Evolutionary conservation across 306 rosid species (phyloP), one percentile per base, ranked within the genome.

Genomic region (Morella rubra): DNA sequence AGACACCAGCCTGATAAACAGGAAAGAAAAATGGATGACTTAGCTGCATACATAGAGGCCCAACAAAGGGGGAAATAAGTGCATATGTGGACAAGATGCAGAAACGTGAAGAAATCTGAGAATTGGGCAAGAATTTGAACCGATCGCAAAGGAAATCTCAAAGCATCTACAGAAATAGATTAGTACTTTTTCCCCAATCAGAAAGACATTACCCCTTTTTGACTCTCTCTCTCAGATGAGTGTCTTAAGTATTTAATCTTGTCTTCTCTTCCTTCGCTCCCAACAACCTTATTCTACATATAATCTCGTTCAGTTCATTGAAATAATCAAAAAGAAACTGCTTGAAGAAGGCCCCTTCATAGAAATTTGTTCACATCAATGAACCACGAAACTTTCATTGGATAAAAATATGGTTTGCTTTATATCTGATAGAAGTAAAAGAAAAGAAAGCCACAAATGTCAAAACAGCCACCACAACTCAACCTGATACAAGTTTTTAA

Each of bases 1-100:
- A 95, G 80, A 81, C 44, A 79, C 81, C 70, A 71, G 64, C 97
- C 99, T 95, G 93, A 27, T 27, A 72, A 51, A 65, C 42, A 69
- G 79, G 19, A 7, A 69, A 71, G 50, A 27, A 76, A 70, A 55
- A 77, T 24, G 12, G 18, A 15, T 50, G 41, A 62, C 77, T 16
- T 37, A 15, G 24, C 76, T 69, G 74, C 32, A 61, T 71, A 80
- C 65, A 61, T 64, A 24, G n/a, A 55, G 53, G 68, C 71, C 8
- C 51, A 75, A 62, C 16, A 40, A 41, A 52, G 73, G 58, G 16
- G 46, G 66, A 32, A 37, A 54, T 20, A 50, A 32, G 5, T 46
- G 15, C 54, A 55, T 68, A 9, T 8, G 8, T 44, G 50, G 69
- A 69, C 73, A 44, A 62, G 12, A 54, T 20, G 59, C 41, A 18